Evolutionary conservation across 129 eudicot species (phyloP).

Genomic region (Sambucus nigra): DNA sequence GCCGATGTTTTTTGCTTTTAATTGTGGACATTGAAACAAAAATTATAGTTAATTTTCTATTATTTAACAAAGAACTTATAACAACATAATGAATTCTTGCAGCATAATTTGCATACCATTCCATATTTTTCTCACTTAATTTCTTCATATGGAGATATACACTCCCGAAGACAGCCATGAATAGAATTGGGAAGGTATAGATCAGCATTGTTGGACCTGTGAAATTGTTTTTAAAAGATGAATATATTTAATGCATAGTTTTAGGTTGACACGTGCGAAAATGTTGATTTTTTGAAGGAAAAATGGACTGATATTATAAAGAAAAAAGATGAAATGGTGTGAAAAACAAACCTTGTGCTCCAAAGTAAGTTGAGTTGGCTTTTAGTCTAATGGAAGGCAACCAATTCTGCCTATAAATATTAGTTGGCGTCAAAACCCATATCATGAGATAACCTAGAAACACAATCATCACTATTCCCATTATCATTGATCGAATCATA

Average conservation of each 20-base stretch:
- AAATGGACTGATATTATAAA: too few relatives aligned
- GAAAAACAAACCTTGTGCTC: conserved; percentile 8
- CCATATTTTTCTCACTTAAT: not conserved
- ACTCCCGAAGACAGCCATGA: conserved; percentile 52
- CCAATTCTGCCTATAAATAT: conserved; percentile 9
- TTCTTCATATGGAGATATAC: conserved; percentile 57
- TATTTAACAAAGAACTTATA: too few relatives aligned
- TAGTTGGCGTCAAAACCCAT: conserved; percentile 17
- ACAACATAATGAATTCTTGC: not conserved
- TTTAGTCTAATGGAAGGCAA: conserved; percentile 7
- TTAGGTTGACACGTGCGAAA: not conserved
- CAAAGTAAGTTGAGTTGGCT: conserved; percentile 14
- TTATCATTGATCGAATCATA: not conserved
- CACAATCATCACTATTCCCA: conserved; percentile 1
- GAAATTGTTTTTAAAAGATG: not conserved
- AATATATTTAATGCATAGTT: not conserved
- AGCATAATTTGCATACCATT: conserved; percentile 16
- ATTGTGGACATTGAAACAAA: conserved; percentile 4
- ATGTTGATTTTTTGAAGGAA: too few relatives aligned
- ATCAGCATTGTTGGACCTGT: conserved; percentile 50
- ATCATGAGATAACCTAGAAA: conserved; percentile 12
- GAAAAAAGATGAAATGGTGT: too few relatives aligned
- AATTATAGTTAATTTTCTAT: too few relatives aligned
- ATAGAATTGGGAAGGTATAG: conserved; percentile 53
- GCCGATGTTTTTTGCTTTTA: not conserved